phyloP scores from a whole-genome alignment of 192 early-diverging fungal species.

The Paraglomus brasilianum region DNA sequence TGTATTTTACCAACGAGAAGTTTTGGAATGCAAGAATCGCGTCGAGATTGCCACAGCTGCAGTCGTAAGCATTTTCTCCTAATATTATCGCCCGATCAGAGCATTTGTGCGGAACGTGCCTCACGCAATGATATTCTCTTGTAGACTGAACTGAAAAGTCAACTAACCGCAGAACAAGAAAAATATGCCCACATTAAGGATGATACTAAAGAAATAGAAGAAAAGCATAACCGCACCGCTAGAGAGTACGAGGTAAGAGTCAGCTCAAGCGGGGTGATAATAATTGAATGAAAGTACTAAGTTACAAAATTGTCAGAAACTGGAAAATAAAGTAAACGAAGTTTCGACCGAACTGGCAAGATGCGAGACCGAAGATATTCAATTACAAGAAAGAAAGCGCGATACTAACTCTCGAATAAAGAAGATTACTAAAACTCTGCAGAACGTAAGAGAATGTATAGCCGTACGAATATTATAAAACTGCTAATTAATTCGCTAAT shows the following conservation, averaged over 20 bases:
- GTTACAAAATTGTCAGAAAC: conserved; percentile 30
- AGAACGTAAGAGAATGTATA: conserved; percentile 42
- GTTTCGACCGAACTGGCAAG: conserved; percentile 58
- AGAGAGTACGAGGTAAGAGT: conserved; percentile 60
- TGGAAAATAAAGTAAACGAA: conserved; percentile 58
- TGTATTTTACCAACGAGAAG: conserved; percentile 69
- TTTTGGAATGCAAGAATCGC: conserved; percentile 60
- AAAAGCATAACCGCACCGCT: conserved; percentile 49
- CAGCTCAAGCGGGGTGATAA: neutral
- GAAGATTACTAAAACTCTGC: conserved; percentile 68
- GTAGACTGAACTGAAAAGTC: conserved; percentile 51
- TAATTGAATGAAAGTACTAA: neutral
- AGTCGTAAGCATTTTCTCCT: conserved; percentile 36
- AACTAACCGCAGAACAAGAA: conserved; percentile 58
- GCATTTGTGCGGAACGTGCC: neutral
- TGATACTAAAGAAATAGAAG: conserved; percentile 63
- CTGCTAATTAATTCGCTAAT: neutral
- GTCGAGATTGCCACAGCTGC: conserved; percentile 45
- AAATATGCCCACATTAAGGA: conserved; percentile 63
- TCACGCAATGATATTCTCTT: neutral
- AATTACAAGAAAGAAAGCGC: conserved; percentile 83
- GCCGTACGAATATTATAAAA: conserved; percentile 33
- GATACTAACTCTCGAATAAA: conserved; percentile 77
- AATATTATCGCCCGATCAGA: neutral
- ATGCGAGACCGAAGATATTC: conserved; percentile 79